Evolutionary conservation across 31 red algal species (phyloP), one percentile per base, ranked within the genome.

Genomic region (Asparagopsis taxiformis): DNA sequence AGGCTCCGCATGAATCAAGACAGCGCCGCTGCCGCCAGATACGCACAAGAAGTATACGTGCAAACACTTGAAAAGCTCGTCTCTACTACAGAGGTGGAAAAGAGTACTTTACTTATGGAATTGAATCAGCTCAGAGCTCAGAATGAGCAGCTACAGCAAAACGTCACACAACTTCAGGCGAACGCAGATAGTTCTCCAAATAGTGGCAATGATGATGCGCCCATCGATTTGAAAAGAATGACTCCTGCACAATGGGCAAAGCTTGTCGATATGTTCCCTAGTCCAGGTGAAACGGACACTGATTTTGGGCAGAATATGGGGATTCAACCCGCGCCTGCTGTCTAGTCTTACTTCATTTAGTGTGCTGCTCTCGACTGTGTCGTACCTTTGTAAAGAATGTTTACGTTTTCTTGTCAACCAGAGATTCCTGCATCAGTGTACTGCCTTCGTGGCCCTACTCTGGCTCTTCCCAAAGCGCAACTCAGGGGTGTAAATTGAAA

Each of bases 11-110:
- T 90, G 86, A 90, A 90, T 60, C 86, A 90, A 48, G 86, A 90
- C 50, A 75, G 69, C 50, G 86, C 86, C 46, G 86, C 86, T 28
- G 86, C 86, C 37, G 86, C 86, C n/a, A 31, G 86, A 6, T 76
- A 90, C 51, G 86, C 86, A 30, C 86, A 90, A 61, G 86, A 90
- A 55, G 86, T 90, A 0, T 90, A 90, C 44, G 86, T 90, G 69
- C 68, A 90, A 35, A 66, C 76, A 25, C 48, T 90, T 51, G 86
- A 90, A 26, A 75, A 69, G 58, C 62, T 80, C 15, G 75, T 90
- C 1, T 44, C 51, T 15, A 81, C 86, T 15, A 65, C 81, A 23
- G 81, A 85, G 52, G 81, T 35, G 15, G 81, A 85, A 13, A 85
- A 75, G 69, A 75, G 59, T 38, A 44, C 69, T 3, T 33, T 85